These are phyloP conservation scores for Penicillium aurantiogriseum DNA, from an alignment of 2,329 filamentous ascomycete genomes.

Conservation along the genomic window DNA sequence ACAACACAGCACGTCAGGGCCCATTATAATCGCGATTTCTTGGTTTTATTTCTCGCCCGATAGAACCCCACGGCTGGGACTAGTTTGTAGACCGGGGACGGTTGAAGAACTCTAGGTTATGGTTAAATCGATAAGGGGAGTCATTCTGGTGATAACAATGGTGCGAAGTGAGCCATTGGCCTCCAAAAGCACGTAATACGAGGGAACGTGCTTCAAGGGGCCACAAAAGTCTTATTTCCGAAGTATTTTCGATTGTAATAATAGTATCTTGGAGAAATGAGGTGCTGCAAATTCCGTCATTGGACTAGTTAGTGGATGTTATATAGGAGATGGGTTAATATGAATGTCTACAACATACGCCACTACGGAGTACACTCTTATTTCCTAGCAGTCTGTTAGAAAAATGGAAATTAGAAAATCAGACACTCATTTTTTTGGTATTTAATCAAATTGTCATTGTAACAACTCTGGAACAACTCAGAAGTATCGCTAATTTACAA, in stretches of 20 bases:
- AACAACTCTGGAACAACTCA: background rate
- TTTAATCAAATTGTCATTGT: background rate
- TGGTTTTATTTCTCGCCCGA: background rate
- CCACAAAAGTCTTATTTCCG: background rate
- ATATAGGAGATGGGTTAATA: background rate
- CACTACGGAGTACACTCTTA: background rate
- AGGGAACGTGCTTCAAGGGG: background rate
- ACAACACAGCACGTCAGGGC: constrained; percentile 13
- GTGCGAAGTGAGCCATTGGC: background rate
- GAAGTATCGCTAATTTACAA: constrained; percentile 2
- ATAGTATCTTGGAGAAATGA: background rate
- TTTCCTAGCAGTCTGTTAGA: background rate
- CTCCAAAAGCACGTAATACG: background rate
- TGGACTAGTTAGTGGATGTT: background rate
- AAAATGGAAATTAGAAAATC: background rate
- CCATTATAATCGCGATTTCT: constrained; percentile 13
- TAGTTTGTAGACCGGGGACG: background rate
- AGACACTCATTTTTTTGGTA: background rate
- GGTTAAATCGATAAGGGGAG: background rate
- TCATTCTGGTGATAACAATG: background rate
- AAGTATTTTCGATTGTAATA: background rate
- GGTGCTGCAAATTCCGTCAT: background rate
- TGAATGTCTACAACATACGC: too few species aligned
- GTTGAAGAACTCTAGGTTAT: background rate
- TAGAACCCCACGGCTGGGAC: background rate